A percentile compares a stretch with the other conserved stretches of the same genome.
Evolutionary conservation across 2,329 filamentous ascomycete genomes (phyloP).

Genomic region (Pezizomycotina sp.): DNA sequence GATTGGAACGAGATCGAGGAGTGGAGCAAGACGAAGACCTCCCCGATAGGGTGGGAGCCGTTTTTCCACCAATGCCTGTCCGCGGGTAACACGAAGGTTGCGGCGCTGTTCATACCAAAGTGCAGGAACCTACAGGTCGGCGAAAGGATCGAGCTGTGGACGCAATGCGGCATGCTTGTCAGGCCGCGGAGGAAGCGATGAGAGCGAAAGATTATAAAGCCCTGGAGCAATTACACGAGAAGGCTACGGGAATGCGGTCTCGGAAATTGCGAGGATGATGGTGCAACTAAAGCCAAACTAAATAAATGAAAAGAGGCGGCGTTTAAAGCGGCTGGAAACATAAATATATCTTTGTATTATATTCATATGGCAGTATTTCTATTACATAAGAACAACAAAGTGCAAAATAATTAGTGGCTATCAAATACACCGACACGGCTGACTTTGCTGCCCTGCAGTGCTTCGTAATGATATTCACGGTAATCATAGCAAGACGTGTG

Average conservation of each 20-base stretch:
- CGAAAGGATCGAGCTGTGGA: slow-evolving; percentile 77
- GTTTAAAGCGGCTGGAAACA: too few species aligned
- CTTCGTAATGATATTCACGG: too few species aligned
- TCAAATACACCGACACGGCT: too few species aligned
- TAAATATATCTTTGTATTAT: too few species aligned
- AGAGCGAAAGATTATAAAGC: slow-evolving; percentile 60
- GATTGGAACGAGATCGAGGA: slow-evolving; percentile 92
- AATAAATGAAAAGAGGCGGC: too few species aligned
- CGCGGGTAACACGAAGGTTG: slow-evolving; percentile 78
- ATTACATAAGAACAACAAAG: too few species aligned
- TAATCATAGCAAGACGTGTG: too few species aligned
- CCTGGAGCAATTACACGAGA: slow-evolving; percentile 57
- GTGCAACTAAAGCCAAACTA: slow-evolving; percentile 37
- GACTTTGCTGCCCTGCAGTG: too few species aligned
- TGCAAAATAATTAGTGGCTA: too few species aligned
- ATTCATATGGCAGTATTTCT: too few species aligned
- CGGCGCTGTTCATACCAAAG: slow-evolving; percentile 71
- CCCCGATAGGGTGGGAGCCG: slow-evolving; percentile 92
- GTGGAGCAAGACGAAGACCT: slow-evolving; percentile 55
- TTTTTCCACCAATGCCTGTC: slow-evolving; percentile 81
- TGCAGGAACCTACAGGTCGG: slow-evolving; percentile 53
- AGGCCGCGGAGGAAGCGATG: slow-evolving; percentile 80
- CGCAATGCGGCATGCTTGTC: slow-evolving; percentile 79
- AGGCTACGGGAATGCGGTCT: slow-evolving; percentile 53
- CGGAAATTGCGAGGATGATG: slow-evolving; percentile 69